These are phyloP conservation scores for Rutstroemia sp. DNA, from an alignment of 2,329 filamentous ascomycete species.

Conservation along the genomic window DNA sequence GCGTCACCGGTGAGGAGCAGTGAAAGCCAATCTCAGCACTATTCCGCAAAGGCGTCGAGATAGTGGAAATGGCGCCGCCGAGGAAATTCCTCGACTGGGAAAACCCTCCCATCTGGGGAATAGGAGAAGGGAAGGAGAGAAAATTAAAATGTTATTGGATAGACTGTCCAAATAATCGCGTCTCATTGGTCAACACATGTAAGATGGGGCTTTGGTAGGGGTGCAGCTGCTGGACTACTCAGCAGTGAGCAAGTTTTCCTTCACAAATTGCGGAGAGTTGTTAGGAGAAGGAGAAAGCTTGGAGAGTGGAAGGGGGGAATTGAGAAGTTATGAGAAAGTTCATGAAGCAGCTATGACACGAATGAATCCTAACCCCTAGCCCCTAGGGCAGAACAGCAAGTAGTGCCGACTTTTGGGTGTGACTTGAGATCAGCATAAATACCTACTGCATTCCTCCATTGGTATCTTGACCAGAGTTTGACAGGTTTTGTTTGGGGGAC, in stretches of 20 bases:
- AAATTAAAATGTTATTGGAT: background rate
- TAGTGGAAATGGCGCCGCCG: background rate
- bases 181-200: background rate
- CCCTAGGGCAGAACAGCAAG: background rate
- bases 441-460: background rate
- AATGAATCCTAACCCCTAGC: background rate
- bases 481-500: background rate
- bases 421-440: background rate
- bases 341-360: slow-evolving; percentile 1
- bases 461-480: background rate
- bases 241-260: background rate
- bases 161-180: background rate
- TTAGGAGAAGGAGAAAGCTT: no score
- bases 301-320: background rate
- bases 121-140: background rate
- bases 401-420: background rate
- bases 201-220: background rate
- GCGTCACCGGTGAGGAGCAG: background rate
- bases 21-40: background rate
- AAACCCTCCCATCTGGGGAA: background rate
- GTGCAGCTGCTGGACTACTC: no score
- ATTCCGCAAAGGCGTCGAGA: background rate
- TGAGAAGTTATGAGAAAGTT: background rate
- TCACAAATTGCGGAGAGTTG: background rate
- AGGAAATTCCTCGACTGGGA: background rate